phyloP scores from a whole-genome alignment of 257 asterid species.

The Lavandula angustifolia region DNA sequence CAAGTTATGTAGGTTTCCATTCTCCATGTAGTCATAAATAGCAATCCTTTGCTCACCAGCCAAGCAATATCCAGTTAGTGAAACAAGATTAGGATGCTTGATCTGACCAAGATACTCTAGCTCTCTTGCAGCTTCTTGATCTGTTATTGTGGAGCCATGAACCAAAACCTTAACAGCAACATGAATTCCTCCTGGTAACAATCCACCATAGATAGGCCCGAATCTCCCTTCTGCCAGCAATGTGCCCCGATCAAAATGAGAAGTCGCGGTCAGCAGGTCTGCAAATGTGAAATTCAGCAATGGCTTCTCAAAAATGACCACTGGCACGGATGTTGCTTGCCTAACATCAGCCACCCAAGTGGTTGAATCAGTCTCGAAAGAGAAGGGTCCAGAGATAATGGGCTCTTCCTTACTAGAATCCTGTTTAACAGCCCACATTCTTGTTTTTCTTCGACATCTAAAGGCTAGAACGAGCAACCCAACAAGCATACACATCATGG shows the following conservation, averaged over 20 bases:
- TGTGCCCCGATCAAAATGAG: slow-evolving; percentile 71
- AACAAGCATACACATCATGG: slow-evolving; percentile 70
- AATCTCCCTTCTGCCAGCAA: slow-evolving; percentile 82
- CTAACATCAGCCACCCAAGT: slow-evolving; percentile 88
- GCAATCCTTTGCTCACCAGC: slow-evolving; percentile 92
- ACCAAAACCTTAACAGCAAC: slow-evolving; percentile 82
- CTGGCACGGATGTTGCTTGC: slow-evolving; percentile 74
- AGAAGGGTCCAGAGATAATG: slow-evolving; percentile 71
- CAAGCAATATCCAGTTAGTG: slow-evolving; percentile 75
- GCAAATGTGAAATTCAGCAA: slow-evolving; percentile 77
- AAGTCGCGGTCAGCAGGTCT: slow-evolving; percentile 75
- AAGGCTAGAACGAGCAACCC: slow-evolving; percentile 78
- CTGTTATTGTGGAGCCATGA: slow-evolving; percentile 76
- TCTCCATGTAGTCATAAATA: slow-evolving; percentile 87
- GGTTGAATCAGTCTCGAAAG: slow-evolving; percentile 77
- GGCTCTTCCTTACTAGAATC: slow-evolving; percentile 63
- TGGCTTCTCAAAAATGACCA: slow-evolving; percentile 81
- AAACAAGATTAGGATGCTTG: slow-evolving; percentile 83
- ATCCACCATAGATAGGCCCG: slow-evolving; percentile 83
- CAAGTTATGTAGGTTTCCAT: slow-evolving; percentile 77
- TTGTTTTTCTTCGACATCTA: slow-evolving; percentile 64
- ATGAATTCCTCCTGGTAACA: slow-evolving; percentile 69
- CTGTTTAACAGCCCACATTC: slow-evolving; percentile 71
- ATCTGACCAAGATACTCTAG: slow-evolving; percentile 81
- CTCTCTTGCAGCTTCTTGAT: slow-evolving; percentile 78